Conservation (phyloP, 352 stramenopile genomes). For the Phytophthora aleatoria region DNA sequence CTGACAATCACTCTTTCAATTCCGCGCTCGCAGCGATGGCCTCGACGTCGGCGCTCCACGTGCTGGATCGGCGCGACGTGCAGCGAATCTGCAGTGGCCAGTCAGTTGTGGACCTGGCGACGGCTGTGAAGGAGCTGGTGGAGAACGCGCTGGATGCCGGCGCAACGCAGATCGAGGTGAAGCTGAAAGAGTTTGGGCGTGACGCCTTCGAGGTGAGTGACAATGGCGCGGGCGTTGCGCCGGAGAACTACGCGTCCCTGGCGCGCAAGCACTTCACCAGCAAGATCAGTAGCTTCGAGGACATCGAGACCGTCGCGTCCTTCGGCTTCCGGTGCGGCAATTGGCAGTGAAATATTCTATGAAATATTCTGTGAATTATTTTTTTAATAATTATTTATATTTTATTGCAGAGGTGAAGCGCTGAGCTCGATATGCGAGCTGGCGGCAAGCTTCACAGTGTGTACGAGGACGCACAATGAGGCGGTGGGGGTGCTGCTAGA, state of each 20-base stretch:
- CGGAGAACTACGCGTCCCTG: slow-evolving; percentile 76
- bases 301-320: slow-evolving; percentile 88
- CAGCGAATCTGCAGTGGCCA: slow-evolving; percentile 90
- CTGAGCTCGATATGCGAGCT: slow-evolving; percentile 96
- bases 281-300: slow-evolving; percentile 96
- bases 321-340: slow-evolving; percentile 92
- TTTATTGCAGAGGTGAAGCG: slow-evolving; percentile 87
- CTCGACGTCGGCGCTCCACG: slow-evolving; percentile 34
- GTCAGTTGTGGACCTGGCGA: slow-evolving; percentile 94
- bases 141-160: slow-evolving; percentile 92
- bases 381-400: slow-evolving; percentile 4
- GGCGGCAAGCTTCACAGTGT: slow-evolving; percentile 81
- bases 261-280: slow-evolving; percentile 94
- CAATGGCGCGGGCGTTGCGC: slow-evolving; percentile 92
- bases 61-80: slow-evolving; percentile 52
- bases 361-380: background rate
- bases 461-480: slow-evolving; percentile 80
- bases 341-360: background rate
- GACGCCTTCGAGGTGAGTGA: slow-evolving; percentile 96
- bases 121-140: slow-evolving; percentile 98
- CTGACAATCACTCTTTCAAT: slow-evolving; percentile 24
- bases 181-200: slow-evolving; percentile 91
- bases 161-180: slow-evolving; percentile 83
- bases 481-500: slow-evolving; percentile 82
- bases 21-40: slow-evolving; percentile 12